These are phyloP conservation scores for Saturnispora sanitii DNA, from an alignment of 805 yeast genomes.

Conservation along the genomic window DNA sequence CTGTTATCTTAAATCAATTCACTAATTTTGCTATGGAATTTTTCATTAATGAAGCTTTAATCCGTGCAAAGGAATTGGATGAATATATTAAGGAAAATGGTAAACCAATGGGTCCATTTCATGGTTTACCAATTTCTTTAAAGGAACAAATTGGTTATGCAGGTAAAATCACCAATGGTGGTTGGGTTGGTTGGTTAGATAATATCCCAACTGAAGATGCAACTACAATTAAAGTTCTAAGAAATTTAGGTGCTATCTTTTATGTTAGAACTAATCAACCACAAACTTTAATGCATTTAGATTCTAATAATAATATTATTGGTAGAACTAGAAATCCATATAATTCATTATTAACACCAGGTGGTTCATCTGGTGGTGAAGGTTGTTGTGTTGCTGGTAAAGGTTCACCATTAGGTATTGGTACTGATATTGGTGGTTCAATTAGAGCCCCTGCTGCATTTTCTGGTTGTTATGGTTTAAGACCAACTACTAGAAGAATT, in stretches of 20 bases:
- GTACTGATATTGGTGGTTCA: constrained; percentile 67
- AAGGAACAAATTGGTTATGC: constrained; percentile 54
- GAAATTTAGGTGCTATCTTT: constrained; percentile 48
- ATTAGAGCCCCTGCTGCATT: constrained; percentile 62
- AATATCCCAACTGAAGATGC: constrained; percentile 39
- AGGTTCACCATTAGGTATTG: constrained; percentile 48
- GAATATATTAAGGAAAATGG: constrained; percentile 39
- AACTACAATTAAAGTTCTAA: constrained; percentile 36
- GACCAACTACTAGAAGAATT: constrained; percentile 51
- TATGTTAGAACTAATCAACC: constrained; percentile 62
- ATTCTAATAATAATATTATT: constrained; percentile 48
- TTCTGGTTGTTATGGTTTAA: constrained; percentile 50
- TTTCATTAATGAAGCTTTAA: constrained; percentile 53
- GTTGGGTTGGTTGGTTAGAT: constrained; percentile 44
- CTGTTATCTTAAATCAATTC: constrained; percentile 54
- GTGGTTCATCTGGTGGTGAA: constrained; percentile 72
- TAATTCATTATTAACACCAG: constrained; percentile 49
- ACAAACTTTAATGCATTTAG: constrained; percentile 60
- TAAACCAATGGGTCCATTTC: constrained; percentile 54
- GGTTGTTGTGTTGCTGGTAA: constrained; percentile 52
- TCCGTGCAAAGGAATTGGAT: constrained; percentile 48
- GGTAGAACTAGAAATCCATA: constrained; percentile 52
- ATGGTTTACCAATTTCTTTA: constrained; percentile 59
- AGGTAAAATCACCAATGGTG: constrained; percentile 49
- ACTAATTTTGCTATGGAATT: constrained; percentile 45